Evolutionary conservation across 768 basidiomycete species (phyloP), one percentile per base, ranked within the genome.

Genomic region (Pleurotus citrinopileatus): DNA sequence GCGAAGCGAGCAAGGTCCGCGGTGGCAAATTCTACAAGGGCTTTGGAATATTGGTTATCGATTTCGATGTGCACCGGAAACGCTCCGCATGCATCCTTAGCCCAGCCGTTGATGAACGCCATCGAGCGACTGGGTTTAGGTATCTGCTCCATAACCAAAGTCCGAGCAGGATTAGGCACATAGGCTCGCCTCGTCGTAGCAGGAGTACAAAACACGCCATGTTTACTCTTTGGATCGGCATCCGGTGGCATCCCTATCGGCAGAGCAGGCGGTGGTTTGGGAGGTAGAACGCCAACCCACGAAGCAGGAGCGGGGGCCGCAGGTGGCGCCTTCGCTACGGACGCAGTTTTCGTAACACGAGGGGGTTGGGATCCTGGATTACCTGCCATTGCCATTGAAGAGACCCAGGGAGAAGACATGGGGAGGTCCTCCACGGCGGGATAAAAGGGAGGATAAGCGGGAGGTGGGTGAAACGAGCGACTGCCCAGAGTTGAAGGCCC

Each of bases 121-220:
- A 58, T 59, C 3, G 67, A 73, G 42, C 81, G 76, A 58, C 74
- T 70, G 3, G 70, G 61, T 55, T 79, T 80, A 1, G 82, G 82
- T 4, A 85, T 65, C 50, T 76, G 74, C 57, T 83, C 81, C 66
- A 85, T 74, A 22, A 85, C 78, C 25, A 85, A 65, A 1, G 82
- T 80, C 12, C 78, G 71, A 2, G 75, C 67, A 4, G 76, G 76
- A 57, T 77, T 75, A 37, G 81, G 80, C 8, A 67, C 64, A 55
- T 79, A 76, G 0, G 61, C 55, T 48, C 60, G 52, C 38, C 58
- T 63, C 25, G 65, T 53, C 5, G 65, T 57, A 10, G 63, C 54
- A 1, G 59, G 37, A 8, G 61, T 55, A 38, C 69, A 63, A 61
- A 79, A 82, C 2, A 70, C 66, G n/a, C 79, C 78, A 57, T 76